Conservation (phyloP, 805 yeast species). For the Lipomyces spencermartinsiae region DNA sequence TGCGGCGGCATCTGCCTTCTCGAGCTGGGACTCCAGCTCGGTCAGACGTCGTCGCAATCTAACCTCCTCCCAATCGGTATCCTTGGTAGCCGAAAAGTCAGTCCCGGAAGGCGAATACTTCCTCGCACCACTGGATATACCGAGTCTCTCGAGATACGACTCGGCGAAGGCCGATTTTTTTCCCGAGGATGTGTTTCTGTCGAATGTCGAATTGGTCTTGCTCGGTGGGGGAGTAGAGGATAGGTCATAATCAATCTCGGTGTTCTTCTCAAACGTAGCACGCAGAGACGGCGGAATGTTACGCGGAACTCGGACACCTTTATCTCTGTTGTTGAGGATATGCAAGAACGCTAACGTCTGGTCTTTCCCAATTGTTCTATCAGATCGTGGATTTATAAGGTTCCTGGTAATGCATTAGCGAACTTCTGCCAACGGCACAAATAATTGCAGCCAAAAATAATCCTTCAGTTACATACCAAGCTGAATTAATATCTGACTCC, state of each 20-base stretch:
- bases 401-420: conserved; percentile 49
- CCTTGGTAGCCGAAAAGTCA: conserved; percentile 69
- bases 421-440: neutral
- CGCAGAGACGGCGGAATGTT: conserved; percentile 93
- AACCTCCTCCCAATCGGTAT: conserved; percentile 94
- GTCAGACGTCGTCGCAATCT: conserved; percentile 78
- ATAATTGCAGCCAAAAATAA: neutral
- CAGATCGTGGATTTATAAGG: conserved; percentile 86
- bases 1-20: conserved; percentile 59
- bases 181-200: conserved; percentile 18
- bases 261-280: conserved; percentile 88
- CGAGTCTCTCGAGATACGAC: conserved; percentile 41
- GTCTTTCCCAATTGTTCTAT: conserved; percentile 89
- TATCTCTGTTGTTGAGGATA: conserved; percentile 86
- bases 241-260: conserved; percentile 48
- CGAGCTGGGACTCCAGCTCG: conserved; percentile 71
- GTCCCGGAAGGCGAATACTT: conserved; percentile 56
- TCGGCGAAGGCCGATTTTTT: conserved; percentile 43
- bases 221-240: conserved; percentile 28
- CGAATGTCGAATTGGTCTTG: neutral
- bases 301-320: conserved; percentile 83
- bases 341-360: conserved; percentile 89
- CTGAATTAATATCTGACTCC: conserved; percentile 79
- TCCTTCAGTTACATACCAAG: conserved; percentile 62
- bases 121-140: conserved; percentile 50